Evolutionary conservation across 176 grass and related monocot genomes (phyloP).

Genomic region (Chloris gayana): DNA sequence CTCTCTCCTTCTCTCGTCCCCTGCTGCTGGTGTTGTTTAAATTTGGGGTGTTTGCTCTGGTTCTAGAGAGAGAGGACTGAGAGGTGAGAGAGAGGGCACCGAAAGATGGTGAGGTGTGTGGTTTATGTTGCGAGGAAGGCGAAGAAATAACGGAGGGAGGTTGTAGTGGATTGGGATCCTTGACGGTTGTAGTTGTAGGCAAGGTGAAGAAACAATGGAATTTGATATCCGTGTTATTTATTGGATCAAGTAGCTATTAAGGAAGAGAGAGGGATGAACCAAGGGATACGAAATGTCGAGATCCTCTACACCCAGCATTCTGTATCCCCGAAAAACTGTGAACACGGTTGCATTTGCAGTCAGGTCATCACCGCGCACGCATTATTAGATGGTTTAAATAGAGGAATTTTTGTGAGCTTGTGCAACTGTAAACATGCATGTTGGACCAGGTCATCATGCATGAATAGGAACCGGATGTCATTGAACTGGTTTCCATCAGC

Average conservation of each 20-base stretch:
- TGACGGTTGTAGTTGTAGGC: not conserved
- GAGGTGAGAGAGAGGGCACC: constrained; percentile 37
- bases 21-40: constrained; percentile 15
- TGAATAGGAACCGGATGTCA: not conserved
- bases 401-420: not conserved
- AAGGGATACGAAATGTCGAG: constrained; percentile 24
- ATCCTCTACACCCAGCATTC: not conserved
- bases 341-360: not conserved
- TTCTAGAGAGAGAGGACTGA: constrained; percentile 28
- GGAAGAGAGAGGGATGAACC: constrained; percentile 20
- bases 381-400: not conserved
- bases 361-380: not conserved
- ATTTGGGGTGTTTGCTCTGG: constrained; percentile 24
- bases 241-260: constrained; percentile 42
- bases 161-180: too few relatives aligned
- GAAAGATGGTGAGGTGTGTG: constrained; percentile 64
- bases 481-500: not conserved
- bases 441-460: not conserved
- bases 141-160: constrained; percentile 34
- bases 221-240: constrained; percentile 51
- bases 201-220: constrained; percentile 38
- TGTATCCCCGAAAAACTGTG: not conserved
- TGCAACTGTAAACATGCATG: not conserved
- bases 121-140: constrained; percentile 51
- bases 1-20: not conserved